Conservation (phyloP, 129 eudicot genomes). For the Pseudognaphalium luteoalbum region DNA sequence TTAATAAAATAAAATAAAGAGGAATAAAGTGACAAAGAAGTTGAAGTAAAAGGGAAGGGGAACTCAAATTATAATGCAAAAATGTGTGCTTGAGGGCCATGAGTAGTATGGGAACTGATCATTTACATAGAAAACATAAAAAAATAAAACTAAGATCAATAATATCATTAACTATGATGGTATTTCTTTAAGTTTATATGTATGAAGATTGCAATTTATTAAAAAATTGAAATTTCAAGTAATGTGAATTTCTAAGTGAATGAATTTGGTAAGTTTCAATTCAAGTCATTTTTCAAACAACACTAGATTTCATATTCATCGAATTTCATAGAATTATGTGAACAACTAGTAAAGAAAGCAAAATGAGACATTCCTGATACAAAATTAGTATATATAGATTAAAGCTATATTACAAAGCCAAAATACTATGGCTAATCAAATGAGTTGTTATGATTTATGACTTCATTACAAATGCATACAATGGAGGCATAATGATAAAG, state of each 20-base stretch:
- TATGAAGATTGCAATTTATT: not conserved
- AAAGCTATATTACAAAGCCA: not conserved
- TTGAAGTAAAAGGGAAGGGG: slow-evolving; percentile 4
- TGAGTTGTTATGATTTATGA: slow-evolving; percentile 24
- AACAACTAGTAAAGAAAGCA: not conserved
- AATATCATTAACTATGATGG: not conserved
- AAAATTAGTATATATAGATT: not conserved
- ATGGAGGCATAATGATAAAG: slow-evolving; percentile 20
- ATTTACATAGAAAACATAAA: slow-evolving; percentile 38
- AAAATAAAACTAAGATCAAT: not conserved
- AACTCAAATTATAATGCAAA: slow-evolving; percentile 20
- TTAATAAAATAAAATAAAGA: not conserved
- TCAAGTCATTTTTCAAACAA: too few relatives aligned
- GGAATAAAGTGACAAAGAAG: slow-evolving; percentile 16
- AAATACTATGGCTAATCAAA: not conserved
- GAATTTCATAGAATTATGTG: too few relatives aligned
- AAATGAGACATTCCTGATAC: not conserved
- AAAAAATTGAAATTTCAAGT: too few relatives aligned
- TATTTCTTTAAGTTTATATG: not conserved
- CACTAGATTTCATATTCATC: too few relatives aligned
- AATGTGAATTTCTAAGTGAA: too few relatives aligned
- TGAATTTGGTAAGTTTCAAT: too few relatives aligned
- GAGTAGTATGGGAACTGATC: slow-evolving; percentile 37
- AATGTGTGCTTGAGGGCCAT: slow-evolving; percentile 38
- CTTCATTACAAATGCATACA: slow-evolving; percentile 9